Conservation (phyloP, 129 eudicot genomes). For the Helianthus tuberosus region DNA sequence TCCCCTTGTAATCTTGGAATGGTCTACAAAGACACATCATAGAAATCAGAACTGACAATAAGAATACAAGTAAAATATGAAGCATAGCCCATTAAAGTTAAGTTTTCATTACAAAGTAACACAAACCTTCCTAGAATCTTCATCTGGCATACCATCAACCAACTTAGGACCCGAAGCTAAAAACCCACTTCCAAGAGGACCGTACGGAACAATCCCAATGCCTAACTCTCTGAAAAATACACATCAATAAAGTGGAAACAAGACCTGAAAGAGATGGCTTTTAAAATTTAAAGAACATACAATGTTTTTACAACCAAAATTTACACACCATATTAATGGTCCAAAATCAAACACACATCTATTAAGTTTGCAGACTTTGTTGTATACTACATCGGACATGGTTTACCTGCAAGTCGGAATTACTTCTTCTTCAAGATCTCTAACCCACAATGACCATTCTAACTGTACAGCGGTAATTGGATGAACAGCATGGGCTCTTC, state of each 20-base stretch:
- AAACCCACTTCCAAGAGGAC: constrained; percentile 54
- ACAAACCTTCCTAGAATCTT: constrained; percentile 41
- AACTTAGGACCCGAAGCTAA: constrained; percentile 42
- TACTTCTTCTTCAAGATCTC: constrained; percentile 34
- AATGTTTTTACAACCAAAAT: background rate
- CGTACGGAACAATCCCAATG: constrained; percentile 46
- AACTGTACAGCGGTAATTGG: constrained; percentile 47
- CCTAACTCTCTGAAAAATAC: constrained; percentile 42
- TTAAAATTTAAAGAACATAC: background rate
- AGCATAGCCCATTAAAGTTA: too few relatives aligned
- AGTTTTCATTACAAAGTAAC: background rate
- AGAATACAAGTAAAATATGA: too few relatives aligned
- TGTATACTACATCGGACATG: background rate
- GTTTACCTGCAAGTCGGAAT: constrained; percentile 49
- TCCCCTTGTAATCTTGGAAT: constrained; percentile 45
- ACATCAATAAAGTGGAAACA: background rate
- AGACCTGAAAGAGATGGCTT: background rate
- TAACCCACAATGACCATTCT: constrained; percentile 49
- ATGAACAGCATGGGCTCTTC: constrained; percentile 53
- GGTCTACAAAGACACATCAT: constrained; percentile 12
- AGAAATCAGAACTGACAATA: background rate
- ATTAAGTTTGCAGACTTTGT: background rate
- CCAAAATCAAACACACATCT: background rate
- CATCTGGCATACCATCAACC: constrained; percentile 18
- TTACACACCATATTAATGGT: too few relatives aligned